Evolutionary conservation across 768 basidiomycete genomes (phyloP), one percentile per base, ranked within the genome.

Genomic region (Psilocybe cyanescens): DNA sequence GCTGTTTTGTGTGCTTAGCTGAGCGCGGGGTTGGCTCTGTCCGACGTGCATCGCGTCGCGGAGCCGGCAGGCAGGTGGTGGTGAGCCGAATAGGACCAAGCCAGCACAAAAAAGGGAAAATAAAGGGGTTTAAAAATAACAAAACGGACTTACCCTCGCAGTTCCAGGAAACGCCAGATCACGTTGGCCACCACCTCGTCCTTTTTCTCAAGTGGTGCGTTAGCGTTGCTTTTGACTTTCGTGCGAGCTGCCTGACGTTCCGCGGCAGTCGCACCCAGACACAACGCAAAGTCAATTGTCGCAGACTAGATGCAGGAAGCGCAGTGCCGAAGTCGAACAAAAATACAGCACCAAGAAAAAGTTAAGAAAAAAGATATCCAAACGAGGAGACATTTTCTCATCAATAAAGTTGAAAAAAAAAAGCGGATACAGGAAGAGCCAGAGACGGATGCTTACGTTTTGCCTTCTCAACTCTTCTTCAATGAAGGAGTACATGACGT

Each of bases 111-210:
- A 31, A n/a, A 53, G 51, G n/a, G n/a, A 53, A 53, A 17, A 17
- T 0, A n/a, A 49, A 33, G 19, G 19, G 19, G 30, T 5, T 47
- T 57, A 33, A 57, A 48, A 57, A 57, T 57, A 57, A 33, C n/a
- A 46, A 50, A 45, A 45, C 39, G 24, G 54, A 84, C 89, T 72
- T 75, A 97, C 96, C 95, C 95, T 75, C 97, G 82, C 60, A 98
- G 79, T 74, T 98, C 97, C 58, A 99, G 84, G 85, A 99, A 98
- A 56, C 97, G 87, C 96, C 96, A 98, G 58, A 99, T 92, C 29
- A 97, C 95, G 71, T 99, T 99, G 7, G 96, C 96, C 3, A 99
- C 97, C 0, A 97, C 83, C 74, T 99, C 97, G 68, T 99, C 97
- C 78, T 99, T 99, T 79, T 97, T 98, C 62, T 99, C 97, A 29